Evolutionary conservation across 306 rosid genomes (phyloP).

Genomic region (Ammopiptanthus mongolicus): DNA sequence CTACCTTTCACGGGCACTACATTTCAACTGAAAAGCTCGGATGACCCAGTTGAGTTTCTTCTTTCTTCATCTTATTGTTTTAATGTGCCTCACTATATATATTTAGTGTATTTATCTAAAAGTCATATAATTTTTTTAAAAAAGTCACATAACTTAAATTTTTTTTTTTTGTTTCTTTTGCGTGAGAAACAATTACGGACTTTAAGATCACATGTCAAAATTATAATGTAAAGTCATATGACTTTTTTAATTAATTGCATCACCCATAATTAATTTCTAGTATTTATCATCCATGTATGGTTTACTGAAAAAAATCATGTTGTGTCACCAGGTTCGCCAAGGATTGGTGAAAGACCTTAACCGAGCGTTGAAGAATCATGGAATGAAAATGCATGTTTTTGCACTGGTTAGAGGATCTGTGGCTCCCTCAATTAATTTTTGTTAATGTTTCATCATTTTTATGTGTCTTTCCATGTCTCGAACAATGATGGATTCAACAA

Average conservation of each 20-base stretch:
- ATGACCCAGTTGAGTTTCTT: slow-evolving; percentile 51
- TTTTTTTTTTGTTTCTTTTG: no score
- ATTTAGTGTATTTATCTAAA: no score
- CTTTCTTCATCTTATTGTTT: not conserved
- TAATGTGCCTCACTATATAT: no score
- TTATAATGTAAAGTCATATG: no score
- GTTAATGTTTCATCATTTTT: not conserved
- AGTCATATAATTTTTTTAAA: no score
- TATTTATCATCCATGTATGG: no score
- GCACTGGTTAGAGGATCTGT: slow-evolving; percentile 36
- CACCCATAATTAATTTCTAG: no score
- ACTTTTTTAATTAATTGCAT: no score
- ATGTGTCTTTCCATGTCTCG: not conserved
- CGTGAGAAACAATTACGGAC: no score
- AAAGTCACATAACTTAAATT: not conserved
- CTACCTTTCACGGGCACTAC: slow-evolving; percentile 29
- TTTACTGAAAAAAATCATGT: not conserved
- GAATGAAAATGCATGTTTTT: slow-evolving; percentile 41
- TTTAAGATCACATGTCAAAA: no score
- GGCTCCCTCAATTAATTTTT: not conserved
- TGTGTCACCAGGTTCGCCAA: slow-evolving; percentile 42
- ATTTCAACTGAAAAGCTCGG: slow-evolving; percentile 39
- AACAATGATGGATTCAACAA: slow-evolving; percentile 1
- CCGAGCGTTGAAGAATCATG: slow-evolving; percentile 47
- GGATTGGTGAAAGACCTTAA: slow-evolving; percentile 43